These are phyloP conservation scores for Acanthamoeba healyi DNA, from an alignment of 208 protist species.

Conservation along the genomic window DNA sequence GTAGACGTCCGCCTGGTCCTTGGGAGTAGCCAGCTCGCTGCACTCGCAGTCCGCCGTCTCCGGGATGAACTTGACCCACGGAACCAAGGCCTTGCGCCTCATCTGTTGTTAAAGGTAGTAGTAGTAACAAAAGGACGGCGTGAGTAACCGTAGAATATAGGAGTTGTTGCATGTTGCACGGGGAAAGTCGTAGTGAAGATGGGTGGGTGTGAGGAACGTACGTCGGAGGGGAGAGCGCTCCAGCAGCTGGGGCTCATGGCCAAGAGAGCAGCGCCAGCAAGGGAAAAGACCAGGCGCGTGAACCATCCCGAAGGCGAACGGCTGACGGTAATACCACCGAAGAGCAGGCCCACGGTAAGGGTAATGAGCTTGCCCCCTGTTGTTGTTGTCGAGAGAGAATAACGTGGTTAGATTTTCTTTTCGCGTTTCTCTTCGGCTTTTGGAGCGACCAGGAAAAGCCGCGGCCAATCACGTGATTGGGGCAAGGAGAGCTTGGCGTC, in stretches of 20 bases:
- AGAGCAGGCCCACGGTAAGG: not conserved
- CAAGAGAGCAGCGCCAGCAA: constrained; percentile 18
- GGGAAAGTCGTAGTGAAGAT: no score
- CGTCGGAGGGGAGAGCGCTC: constrained; percentile 12
- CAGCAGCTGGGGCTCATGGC: constrained; percentile 62
- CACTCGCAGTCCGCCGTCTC: constrained; percentile 57
- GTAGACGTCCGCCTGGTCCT: constrained; percentile 49
- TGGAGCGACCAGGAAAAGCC: not conserved
- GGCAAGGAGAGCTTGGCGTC: no score
- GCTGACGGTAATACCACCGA: not conserved
- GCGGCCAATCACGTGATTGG: no score
- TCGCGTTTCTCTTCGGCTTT: not conserved
- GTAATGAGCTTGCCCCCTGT: constrained; percentile 66
- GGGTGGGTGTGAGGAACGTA: not conserved
- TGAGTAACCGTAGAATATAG: no score
- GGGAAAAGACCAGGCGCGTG: not conserved
- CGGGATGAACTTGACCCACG: constrained; percentile 57
- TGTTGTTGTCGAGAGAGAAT: not conserved
- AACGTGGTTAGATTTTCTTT: not conserved
- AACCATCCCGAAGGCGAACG: not conserved
- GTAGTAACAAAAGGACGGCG: not conserved
- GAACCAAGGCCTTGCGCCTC: constrained; percentile 21
- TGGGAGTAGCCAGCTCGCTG: constrained; percentile 35
- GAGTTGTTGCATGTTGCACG: no score
- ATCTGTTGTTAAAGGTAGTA: not conserved